Base-by-base conservation (phyloP, 768 basidiomycete species). In the Collybiopsis confluens region DNA sequence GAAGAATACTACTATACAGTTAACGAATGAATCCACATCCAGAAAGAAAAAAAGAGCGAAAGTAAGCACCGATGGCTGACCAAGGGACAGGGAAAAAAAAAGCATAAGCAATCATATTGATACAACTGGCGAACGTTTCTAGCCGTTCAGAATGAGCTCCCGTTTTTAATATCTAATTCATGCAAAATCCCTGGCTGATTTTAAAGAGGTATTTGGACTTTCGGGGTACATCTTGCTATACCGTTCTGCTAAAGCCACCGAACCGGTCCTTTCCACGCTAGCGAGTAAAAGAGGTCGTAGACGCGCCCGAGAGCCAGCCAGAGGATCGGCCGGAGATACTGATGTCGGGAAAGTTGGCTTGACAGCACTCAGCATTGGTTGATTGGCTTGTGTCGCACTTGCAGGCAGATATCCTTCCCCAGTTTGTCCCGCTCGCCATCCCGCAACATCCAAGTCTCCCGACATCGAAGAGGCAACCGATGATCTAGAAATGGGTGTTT, bases 341-440 rank as follows among this genome's bases (percentile, higher is more conserved):
- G 42, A 24, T 15, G 40, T 26, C 26, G 58, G 55, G 28, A 56
- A 56, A 23, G 23, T 45, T 6, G 58, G 58, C 36, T 23, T 47
- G 8, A 58, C 57, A 42, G 48, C 48, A 57, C 44, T 62, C 56
- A 30, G 55, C 58, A 28, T 54, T 57, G 53, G 42, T 33, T 56
- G 49, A 40, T 55, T 62, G 21, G n/a, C n/a, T n/a, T 56, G 56
- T n/a, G 58, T 51, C 9, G 58, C 62, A 30, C n/a, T n/a, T n/a
- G 47, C 54, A 3, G 64, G 64, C 57, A 65, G 63, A 45, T 58
- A 60, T 15, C 61, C 62, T 23, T 63, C 62, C 2, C 59, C 50
- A 4, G 54, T 52, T 18, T 63, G 62, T 20, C 60, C 43, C 30
- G 54, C 49, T 26, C 60, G 37, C 62, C 61, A 62, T 8, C 56